Conservation (phyloP, 257 asterid species). For the Rhazya stricta region DNA sequence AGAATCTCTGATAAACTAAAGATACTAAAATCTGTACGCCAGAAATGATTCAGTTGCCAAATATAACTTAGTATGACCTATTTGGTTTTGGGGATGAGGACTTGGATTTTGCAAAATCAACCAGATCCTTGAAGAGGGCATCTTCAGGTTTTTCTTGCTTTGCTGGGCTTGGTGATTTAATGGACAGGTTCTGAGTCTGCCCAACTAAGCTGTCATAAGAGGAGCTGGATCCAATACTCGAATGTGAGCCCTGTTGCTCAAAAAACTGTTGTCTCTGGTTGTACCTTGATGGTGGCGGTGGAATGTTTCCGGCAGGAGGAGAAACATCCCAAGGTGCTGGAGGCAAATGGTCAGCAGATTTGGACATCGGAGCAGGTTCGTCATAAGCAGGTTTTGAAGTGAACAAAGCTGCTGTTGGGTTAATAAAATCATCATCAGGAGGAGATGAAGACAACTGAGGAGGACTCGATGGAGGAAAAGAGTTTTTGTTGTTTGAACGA, state of each 20-base stretch:
- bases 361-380: conserved; percentile 37
- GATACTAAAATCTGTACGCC: conserved; percentile 24
- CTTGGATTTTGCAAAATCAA: conserved; percentile 90
- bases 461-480: conserved; percentile 33
- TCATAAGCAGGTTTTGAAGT: conserved; percentile 38
- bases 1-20: conserved; percentile 3
- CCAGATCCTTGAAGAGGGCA: conserved; percentile 79
- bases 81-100: conserved; percentile 75
- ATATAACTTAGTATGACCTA: conserved; percentile 43
- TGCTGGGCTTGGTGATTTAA: conserved; percentile 48
- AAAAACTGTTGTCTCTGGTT: conserved; percentile 83
- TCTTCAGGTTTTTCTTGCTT: conserved; percentile 72
- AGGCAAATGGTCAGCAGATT: conserved; percentile 49
- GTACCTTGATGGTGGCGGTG: conserved; percentile 77
- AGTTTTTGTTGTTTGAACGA: conserved; percentile 35
- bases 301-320: conserved; percentile 33
- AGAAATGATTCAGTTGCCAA: conserved; percentile 22
- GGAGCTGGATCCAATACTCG: conserved; percentile 56
- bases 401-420: conserved; percentile 80
- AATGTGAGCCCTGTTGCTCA: conserved; percentile 47
- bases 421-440: conserved; percentile 60
- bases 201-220: conserved; percentile 68
- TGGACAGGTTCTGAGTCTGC: conserved; percentile 66
- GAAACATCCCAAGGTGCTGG: conserved; percentile 57
- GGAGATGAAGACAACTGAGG: conserved; percentile 37